Evolutionary conservation across 768 basidiomycete species (phyloP), one percentile per base, ranked within the genome.

Genomic region (Boletus subcaerulescens): DNA sequence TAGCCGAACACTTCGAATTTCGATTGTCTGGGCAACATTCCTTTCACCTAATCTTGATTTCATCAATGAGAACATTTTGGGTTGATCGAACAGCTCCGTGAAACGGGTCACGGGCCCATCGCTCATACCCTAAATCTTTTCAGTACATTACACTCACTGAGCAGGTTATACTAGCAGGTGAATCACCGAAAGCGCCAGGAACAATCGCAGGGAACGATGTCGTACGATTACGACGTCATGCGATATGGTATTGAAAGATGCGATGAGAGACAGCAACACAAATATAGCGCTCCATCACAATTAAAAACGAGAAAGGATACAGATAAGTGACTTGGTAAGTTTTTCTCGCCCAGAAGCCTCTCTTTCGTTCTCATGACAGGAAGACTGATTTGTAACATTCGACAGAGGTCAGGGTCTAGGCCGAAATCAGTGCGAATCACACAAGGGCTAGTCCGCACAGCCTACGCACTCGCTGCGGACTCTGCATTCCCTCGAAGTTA

Each of bases 241-340:
- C 59, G 49, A 63, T 20, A 33, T 50, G 39, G 56, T 62, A 46
- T 32, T 42, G 54, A 40, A 44, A 50, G 43, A 50, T 50, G 39
- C 49, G 60, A 58, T 65, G 64, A 68, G 61, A 68, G 50, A 39
- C 40, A 55, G 43, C 45, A 55, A 32, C 46, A 71, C 59, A 68
- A 70, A 69, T 71, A 48, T 70, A 50, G 65, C 45, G 58, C 49
- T 51, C 38, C 61, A 66, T 71, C 63, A 61, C 61, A 68, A 71
- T 70, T 67, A 68, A 61, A 56, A 60, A 60, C 65, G 31, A 59
- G 62, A 67, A 69, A 54, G 65, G 67, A 65, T 66, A 61, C 53
- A 54, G 58, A 31, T 56, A 54, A 48, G 40, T 41, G 48, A 32
- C 58, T 46, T 47, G 52, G 61, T 59, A 55, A 57, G 60, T 56